These are phyloP conservation scores for Calonectria multiphialidica DNA, from an alignment of 2,329 filamentous ascomycete species.

Conservation along the genomic window DNA sequence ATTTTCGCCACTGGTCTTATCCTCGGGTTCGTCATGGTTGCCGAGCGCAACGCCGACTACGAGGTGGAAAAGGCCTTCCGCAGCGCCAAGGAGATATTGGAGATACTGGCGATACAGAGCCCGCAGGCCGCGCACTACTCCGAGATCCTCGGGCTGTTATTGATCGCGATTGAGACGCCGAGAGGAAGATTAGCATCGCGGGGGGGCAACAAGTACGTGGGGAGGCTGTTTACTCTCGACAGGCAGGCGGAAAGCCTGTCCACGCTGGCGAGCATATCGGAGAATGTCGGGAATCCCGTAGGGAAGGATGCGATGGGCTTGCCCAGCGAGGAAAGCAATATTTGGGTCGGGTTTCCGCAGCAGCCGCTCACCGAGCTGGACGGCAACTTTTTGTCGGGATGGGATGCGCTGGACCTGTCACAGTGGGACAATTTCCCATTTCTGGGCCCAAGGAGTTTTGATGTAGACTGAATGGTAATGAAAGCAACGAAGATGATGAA, in stretches of 20 bases:
- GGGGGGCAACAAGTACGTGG: slow-evolving; percentile 39
- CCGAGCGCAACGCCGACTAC: slow-evolving; percentile 57
- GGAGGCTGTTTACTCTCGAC: slow-evolving; percentile 36
- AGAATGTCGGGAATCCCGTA: not conserved
- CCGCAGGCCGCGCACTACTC: slow-evolving; percentile 69
- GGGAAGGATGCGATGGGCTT: not conserved
- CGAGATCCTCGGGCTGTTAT: slow-evolving; percentile 64
- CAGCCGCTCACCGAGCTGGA: slow-evolving; percentile 16
- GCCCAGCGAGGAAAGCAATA: not conserved
- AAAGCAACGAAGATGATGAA: not conserved
- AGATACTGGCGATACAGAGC: slow-evolving; percentile 59
- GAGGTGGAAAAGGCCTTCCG: slow-evolving; percentile 62
- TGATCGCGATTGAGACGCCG: slow-evolving; percentile 54
- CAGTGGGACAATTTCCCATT: slow-evolving; percentile 43
- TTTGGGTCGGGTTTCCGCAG: slow-evolving; percentile 18
- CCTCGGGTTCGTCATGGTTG: slow-evolving; percentile 68
- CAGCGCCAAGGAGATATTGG: slow-evolving; percentile 62
- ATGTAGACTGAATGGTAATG: slow-evolving; percentile 10
- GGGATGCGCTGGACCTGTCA: slow-evolving; percentile 41
- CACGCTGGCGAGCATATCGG: not conserved
- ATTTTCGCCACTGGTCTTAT: slow-evolving; percentile 69
- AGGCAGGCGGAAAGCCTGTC: not conserved
- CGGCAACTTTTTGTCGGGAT: slow-evolving; percentile 39
- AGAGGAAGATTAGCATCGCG: slow-evolving; percentile 29
- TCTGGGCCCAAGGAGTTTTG: slow-evolving; percentile 18